Conservation (phyloP, 2,329 filamentous ascomycete genomes). For the Ophiostoma quercus region DNA sequence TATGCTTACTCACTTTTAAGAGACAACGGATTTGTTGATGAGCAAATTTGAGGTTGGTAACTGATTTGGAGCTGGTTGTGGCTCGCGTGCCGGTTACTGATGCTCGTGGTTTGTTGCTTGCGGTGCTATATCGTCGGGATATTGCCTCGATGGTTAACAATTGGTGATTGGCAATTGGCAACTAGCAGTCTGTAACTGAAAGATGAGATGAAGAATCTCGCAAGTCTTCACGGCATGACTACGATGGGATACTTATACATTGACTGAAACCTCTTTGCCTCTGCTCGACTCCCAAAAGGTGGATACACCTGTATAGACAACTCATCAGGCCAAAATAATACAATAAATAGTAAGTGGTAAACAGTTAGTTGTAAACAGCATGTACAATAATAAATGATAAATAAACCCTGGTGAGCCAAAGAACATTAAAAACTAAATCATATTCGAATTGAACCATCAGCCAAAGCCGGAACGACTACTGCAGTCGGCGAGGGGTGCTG, state of each 20-base stretch:
- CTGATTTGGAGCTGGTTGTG: neutral
- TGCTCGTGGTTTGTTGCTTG: neutral
- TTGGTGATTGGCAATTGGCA: neutral
- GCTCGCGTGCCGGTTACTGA: neutral
- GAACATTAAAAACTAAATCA: neutral
- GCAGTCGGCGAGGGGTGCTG: neutral
- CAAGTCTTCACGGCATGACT: neutral
- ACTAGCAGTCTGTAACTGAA: no score
- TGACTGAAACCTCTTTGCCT: constrained; percentile 8
- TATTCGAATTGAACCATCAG: neutral
- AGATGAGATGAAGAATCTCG: neutral
- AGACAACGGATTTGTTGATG: neutral
- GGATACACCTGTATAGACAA: constrained; percentile 14
- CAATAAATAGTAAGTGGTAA: neutral
- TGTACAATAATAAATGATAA: neutral
- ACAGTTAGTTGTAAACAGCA: neutral
- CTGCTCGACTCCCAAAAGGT: constrained; percentile 7
- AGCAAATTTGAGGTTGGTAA: neutral
- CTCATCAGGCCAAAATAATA: constrained; percentile 11
- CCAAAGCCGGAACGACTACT: neutral
- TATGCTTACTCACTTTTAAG: neutral
- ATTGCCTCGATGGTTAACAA: neutral
- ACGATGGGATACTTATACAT: constrained; percentile 13
- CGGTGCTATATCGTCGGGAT: neutral
- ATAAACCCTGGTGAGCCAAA: neutral